A percentile compares a stretch with the other conserved stretches of the same genome.
phyloP scores from a whole-genome alignment of 305 asterid species.

The Withania somnifera region DNA sequence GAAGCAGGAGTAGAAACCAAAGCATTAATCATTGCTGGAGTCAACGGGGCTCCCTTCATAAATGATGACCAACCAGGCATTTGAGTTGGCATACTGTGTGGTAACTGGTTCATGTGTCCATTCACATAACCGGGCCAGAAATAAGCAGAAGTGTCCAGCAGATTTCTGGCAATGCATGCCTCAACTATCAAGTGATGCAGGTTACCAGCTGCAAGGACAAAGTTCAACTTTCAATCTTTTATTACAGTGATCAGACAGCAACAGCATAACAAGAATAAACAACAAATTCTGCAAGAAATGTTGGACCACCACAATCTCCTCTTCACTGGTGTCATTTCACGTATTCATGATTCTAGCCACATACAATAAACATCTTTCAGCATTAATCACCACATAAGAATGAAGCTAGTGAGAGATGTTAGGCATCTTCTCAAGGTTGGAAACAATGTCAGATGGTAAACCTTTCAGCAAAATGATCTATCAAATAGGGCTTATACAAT shows the following conservation, averaged over 20 bases:
- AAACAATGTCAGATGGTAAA: neutral
- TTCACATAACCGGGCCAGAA: slow-evolving; percentile 82
- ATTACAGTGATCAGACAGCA: neutral
- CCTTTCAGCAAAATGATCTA: neutral
- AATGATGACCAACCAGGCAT: slow-evolving; percentile 86
- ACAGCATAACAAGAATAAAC: neutral
- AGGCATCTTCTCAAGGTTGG: neutral
- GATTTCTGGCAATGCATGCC: slow-evolving; percentile 82
- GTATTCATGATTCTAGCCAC: neutral
- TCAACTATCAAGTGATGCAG: slow-evolving; percentile 82
- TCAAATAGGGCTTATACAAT: neutral
- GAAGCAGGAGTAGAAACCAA: slow-evolving; percentile 84
- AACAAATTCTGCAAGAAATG: neutral
- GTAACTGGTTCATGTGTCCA: slow-evolving; percentile 56
- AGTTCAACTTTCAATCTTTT: neutral
- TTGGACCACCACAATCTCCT: neutral
- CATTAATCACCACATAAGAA: neutral
- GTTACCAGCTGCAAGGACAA: slow-evolving; percentile 65
- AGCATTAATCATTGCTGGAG: slow-evolving; percentile 53
- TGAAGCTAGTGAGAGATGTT: neutral
- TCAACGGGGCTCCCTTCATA: slow-evolving; percentile 71
- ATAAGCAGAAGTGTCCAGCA: slow-evolving; percentile 84
- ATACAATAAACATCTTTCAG: neutral
- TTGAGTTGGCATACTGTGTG: slow-evolving; percentile 56
- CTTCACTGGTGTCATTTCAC: neutral